Base-by-base conservation (phyloP, 2,329 filamentous ascomycete species). In the Xylariaceae sp. region DNA sequence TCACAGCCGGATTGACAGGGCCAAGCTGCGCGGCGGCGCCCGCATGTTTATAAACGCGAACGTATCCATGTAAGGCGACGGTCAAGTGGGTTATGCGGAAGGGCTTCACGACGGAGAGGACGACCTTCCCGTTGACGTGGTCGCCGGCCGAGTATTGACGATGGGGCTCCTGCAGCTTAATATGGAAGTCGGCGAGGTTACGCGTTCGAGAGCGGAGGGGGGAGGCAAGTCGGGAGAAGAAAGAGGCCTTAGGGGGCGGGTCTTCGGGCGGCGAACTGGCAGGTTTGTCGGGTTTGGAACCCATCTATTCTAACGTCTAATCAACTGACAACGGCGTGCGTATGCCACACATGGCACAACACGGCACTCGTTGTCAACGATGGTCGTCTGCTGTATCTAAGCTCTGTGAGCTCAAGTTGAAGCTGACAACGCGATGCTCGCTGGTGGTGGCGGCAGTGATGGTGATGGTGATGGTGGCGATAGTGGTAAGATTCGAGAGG, bases 51-150 rank as follows among this genome's bases (percentile, higher is more conserved):
- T 86, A 90, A 45, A 93, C 89, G 68, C 90, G 87, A 53, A 91
- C 89, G 71, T 87, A 91, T 58, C 90, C 90, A 71, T 91, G 89
- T 51, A 95, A 77, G 57, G 86, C 84, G 60, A 93, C 88, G 10
- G 89, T 89, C 47, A 95, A 79, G 75, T 95, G 90, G 7, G 90
- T 93, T 66, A 95, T 85, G 65, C 89, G 82, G 59, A 91, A 75
- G 18, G 90, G 87, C 72, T 91, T 91, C 65, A 89, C 77, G 37
- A 91, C 82, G 54, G 85, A 88, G 65, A 93, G 77, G 58, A 90
- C 80, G 46, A 93, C 89, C 61, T 83, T 83, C 51, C 90, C 90
- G 55, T 82, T 84, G 45, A 95, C 88, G 62, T 86, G 77, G 68
- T 93, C 90, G 58, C 90, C 90, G 3, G 89, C 88, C 21, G 79